These are phyloP conservation scores for Trichophyton mentagrophytes DNA, from an alignment of 2,329 filamentous ascomycete genomes.

Conservation along the genomic window DNA sequence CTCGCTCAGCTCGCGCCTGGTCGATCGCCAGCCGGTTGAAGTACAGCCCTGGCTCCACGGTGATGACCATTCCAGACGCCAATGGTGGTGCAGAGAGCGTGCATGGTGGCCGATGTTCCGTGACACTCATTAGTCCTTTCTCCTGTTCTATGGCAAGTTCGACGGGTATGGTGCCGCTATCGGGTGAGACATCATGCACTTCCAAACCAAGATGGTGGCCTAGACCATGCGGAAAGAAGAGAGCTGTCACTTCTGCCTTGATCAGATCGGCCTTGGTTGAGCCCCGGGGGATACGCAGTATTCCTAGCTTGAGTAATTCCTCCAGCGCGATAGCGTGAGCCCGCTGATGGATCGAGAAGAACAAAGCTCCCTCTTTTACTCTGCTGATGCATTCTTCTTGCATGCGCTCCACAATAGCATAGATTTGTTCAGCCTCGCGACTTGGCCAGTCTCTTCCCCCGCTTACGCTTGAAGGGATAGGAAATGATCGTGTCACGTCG, in stretches of 20 bases:
- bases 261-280: conserved; percentile 41
- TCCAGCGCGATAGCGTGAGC: conserved; percentile 74
- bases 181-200: conserved; percentile 31
- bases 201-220: conserved; percentile 44
- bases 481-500: conserved; percentile 74
- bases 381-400: conserved; percentile 62
- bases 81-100: conserved; percentile 27
- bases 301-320: conserved; percentile 61
- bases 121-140: conserved; percentile 19
- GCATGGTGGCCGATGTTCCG: conserved; percentile 18
- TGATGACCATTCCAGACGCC: conserved; percentile 44
- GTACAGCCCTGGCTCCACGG: conserved; percentile 42
- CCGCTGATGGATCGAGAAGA: conserved; percentile 68
- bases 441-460: conserved; percentile 40
- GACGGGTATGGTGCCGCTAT: conserved; percentile 22
- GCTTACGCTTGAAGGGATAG: conserved; percentile 39
- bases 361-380: conserved; percentile 60
- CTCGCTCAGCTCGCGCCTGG: conserved; percentile 15
- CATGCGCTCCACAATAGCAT: conserved; percentile 77
- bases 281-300: conserved; percentile 46
- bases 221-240: conserved; percentile 39
- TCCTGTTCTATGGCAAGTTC: conserved; percentile 45
- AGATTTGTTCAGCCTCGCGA: conserved; percentile 58
- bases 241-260: conserved; percentile 24
- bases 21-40: conserved; percentile 29